Percentiles rank a stretch among this genome's conserved stretches.
These are phyloP conservation scores for Cajanus cajan DNA, from an alignment of 306 rosid genomes.

Conservation along the genomic window DNA sequence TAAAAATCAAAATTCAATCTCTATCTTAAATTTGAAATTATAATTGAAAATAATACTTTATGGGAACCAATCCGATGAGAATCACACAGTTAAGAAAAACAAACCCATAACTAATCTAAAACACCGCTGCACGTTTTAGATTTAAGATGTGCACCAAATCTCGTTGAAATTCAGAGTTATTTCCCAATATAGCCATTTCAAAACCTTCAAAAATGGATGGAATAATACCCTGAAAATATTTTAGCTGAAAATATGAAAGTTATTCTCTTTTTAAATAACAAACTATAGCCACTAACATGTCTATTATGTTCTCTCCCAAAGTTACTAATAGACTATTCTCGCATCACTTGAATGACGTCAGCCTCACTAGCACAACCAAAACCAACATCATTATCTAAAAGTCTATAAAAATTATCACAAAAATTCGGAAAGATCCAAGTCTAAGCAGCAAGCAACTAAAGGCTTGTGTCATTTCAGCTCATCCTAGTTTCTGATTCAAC, in stretches of 20 bases:
- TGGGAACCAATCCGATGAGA: too few species aligned
- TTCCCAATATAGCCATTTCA: background rate
- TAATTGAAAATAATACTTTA: too few species aligned
- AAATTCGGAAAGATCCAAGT: slow-evolving; percentile 26
- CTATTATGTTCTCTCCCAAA: background rate
- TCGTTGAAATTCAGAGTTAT: background rate
- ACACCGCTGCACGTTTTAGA: background rate
- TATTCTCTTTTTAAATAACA: background rate
- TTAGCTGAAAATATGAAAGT: background rate
- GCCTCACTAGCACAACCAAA: slow-evolving; percentile 29
- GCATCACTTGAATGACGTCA: background rate
- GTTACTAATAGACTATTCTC: slow-evolving; percentile 22
- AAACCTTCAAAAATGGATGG: background rate
- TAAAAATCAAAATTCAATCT: too few species aligned
- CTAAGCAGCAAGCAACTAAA: slow-evolving; percentile 17
- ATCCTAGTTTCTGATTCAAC: slow-evolving; percentile 28
- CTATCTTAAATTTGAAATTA: too few species aligned
- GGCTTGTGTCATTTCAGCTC: slow-evolving; percentile 1
- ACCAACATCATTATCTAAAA: slow-evolving; percentile 26
- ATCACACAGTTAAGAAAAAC: too few species aligned
- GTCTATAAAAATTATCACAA: slow-evolving; percentile 22
- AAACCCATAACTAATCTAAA: background rate
- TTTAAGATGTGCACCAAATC: background rate
- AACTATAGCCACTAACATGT: background rate
- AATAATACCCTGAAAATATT: background rate